Conservation (phyloP, 2,329 filamentous ascomycete species). For the Clonostachys rhizophaga region DNA sequence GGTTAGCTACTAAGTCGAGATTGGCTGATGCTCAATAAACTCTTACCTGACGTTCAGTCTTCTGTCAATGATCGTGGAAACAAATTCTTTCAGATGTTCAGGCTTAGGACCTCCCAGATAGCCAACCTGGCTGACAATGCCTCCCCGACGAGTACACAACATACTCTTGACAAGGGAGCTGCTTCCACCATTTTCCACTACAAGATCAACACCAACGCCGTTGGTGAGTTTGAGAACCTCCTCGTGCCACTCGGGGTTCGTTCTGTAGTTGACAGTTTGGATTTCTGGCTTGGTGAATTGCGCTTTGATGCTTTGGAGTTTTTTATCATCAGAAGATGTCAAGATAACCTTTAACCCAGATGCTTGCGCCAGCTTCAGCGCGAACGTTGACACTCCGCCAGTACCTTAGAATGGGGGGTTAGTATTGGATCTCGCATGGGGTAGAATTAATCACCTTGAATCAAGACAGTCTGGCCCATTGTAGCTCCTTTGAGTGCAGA, state of each 20-base stretch:
- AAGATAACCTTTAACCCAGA: slow-evolving; percentile 25
- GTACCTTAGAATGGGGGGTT: slow-evolving; percentile 15
- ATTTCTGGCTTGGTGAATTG: slow-evolving; percentile 13
- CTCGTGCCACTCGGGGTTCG: slow-evolving; percentile 18
- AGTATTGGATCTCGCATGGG: no score
- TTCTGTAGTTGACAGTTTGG: slow-evolving; percentile 22
- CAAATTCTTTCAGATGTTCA: slow-evolving; percentile 21
- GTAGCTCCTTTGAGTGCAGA: slow-evolving; percentile 27
- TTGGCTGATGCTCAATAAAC: neutral
- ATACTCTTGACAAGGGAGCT: slow-evolving; percentile 29
- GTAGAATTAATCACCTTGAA: slow-evolving; percentile 25
- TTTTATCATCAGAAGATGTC: slow-evolving; percentile 25
- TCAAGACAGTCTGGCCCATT: slow-evolving; percentile 33
- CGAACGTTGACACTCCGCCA: slow-evolving; percentile 26
- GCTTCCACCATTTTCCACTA: slow-evolving; percentile 31
- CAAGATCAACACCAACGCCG: slow-evolving; percentile 24
- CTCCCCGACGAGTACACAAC: slow-evolving; percentile 30
- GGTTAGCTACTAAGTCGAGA: neutral
- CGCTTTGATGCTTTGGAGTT: slow-evolving; percentile 17
- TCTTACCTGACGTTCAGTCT: slow-evolving; percentile 20
- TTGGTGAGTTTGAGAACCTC: slow-evolving; percentile 21
- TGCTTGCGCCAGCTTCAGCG: slow-evolving; percentile 21
- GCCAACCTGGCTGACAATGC: slow-evolving; percentile 34
- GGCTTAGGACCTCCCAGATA: slow-evolving; percentile 25
- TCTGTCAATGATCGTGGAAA: slow-evolving; percentile 28